phyloP scores from a whole-genome alignment of 768 basidiomycete species.

The Lactarius sanguifluus region DNA sequence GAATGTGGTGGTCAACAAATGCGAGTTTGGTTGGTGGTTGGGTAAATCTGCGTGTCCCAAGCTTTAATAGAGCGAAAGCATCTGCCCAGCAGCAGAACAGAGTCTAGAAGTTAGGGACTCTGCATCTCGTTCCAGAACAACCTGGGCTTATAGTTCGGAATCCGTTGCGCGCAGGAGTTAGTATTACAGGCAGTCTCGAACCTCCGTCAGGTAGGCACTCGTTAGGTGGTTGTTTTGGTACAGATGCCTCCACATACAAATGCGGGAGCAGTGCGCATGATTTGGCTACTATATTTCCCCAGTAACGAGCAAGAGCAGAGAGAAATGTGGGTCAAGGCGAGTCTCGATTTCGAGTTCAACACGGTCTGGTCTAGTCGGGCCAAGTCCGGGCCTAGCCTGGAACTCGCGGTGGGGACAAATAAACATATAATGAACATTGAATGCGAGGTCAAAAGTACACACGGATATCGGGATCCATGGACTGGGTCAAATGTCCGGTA shows the following conservation, averaged over 20 bases:
- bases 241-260: background rate
- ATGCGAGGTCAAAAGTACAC: background rate
- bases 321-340: background rate
- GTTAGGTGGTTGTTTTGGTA: background rate
- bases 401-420: background rate
- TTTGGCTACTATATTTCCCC: background rate
- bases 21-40: background rate
- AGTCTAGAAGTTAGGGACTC: background rate
- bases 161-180: background rate
- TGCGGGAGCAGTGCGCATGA: background rate
- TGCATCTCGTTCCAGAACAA: background rate
- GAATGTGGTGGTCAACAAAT: background rate
- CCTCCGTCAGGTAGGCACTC: background rate
- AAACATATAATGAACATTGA: background rate
- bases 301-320: background rate
- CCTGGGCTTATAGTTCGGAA: background rate
- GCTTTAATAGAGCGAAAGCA: slow-evolving; percentile 1
- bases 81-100: background rate
- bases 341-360: background rate
- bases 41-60: background rate
- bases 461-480: background rate
- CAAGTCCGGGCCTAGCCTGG: background rate
- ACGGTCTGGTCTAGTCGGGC: background rate
- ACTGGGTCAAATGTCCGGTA: slow-evolving; percentile 67
- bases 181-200: background rate